Evolutionary conservation across 2,329 filamentous ascomycete species (phyloP), one percentile per base, ranked within the genome.

Genomic region (Cadophora sp.): DNA sequence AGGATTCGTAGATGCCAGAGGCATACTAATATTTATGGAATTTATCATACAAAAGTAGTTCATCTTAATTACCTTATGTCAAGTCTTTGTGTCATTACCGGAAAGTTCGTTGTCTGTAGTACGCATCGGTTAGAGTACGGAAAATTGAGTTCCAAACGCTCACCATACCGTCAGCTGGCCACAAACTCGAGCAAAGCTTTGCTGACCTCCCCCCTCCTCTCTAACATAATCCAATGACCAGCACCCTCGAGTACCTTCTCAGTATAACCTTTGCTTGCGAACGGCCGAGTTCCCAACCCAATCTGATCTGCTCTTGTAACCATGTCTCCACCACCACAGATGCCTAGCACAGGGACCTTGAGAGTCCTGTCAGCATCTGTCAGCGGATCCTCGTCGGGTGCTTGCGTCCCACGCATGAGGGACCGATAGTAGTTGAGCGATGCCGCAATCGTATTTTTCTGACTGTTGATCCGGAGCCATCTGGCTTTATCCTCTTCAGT

Each of bases 171-270:
- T 48, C 43, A 48, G 7, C 43, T 48, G 6, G 43, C 43, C 29
- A 73, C 68, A 62, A 69, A 73, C 16, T 19, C 50, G 46, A 66
- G 29, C 37, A 71, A 46, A 16, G 62, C 43, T 37, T 50, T 22
- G 27, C 70, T 73, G 5, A 64, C 64, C 65, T 71, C 71, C n/a
- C 69, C 67, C 27, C 59, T 14, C 40, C 53, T 65, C 65, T 73
- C 68, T 19, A 74, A 22, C 68, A 66, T 63, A 59, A 73, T 63
- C 72, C 69, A 74, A 67, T 73, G 71, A 5, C 72, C 68, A 8
- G 62, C 61, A 12, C 69, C 63, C 27, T 66, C 22, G 11, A 48
- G 55, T 26, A 62, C 24, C 4, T 60, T 58, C 27, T 50, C 48
- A 19, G 19, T 62, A 19, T 71, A 73, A 68, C 69, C 71, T 34